A percentile compares a stretch with the other conserved stretches of the same genome.
Evolutionary conservation across 2,329 filamentous ascomycete genomes (phyloP).

Genomic region (Calonectria pseudoreteaudii): DNA sequence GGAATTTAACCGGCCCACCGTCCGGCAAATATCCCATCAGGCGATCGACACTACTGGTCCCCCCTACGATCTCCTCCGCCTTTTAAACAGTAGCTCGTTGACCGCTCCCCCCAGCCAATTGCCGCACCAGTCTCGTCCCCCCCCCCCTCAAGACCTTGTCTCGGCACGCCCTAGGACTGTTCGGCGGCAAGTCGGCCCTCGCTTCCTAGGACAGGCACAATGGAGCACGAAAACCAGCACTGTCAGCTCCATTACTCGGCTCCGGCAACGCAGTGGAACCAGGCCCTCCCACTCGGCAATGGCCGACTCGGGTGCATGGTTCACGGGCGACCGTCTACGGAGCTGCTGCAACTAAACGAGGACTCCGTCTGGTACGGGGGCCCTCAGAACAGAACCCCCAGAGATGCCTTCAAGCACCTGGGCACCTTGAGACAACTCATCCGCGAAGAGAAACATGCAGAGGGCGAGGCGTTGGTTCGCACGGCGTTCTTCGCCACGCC

Average conservation of each 20-base stretch:
- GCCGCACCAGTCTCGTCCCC: neutral
- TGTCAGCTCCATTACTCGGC: constrained; percentile 37
- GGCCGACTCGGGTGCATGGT: constrained; percentile 57
- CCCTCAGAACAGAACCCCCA: constrained; percentile 55
- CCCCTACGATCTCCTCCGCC: neutral
- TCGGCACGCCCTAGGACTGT: neutral
- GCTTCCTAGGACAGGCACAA: neutral
- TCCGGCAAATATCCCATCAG: constrained; percentile 11
- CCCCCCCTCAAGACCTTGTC: constrained; percentile 3
- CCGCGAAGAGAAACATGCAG: constrained; percentile 34
- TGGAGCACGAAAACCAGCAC: constrained; percentile 15
- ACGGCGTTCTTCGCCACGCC: constrained; percentile 42
- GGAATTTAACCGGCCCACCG: constrained; percentile 24
- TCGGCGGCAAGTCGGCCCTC: constrained; percentile 22
- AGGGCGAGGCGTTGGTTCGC: constrained; percentile 38
- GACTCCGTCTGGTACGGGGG: constrained; percentile 62
- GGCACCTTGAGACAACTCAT: constrained; percentile 36
- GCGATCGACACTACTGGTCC: neutral
- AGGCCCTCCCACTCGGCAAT: constrained; percentile 62
- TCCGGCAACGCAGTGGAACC: constrained; percentile 41
- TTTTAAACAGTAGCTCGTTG: constrained; percentile 12
- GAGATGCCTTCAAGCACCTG: constrained; percentile 37
- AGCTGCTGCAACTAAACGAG: constrained; percentile 58
- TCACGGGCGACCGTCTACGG: constrained; percentile 56
- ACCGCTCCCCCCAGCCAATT: constrained; percentile 16